These are phyloP conservation scores for Crotalaria pallida DNA, from an alignment of 306 rosid species.

Conservation along the genomic window DNA sequence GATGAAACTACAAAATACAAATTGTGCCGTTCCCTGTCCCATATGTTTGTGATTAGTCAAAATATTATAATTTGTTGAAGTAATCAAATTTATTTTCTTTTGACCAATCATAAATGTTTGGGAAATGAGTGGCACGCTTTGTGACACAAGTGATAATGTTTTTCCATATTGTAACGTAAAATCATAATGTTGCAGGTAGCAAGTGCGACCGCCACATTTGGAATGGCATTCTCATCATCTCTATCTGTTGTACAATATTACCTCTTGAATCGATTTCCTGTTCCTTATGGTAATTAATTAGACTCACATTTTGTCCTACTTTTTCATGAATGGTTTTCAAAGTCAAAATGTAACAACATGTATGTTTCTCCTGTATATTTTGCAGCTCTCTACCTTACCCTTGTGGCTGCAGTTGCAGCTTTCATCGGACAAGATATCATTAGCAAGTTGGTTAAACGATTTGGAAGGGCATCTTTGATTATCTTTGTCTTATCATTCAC, in stretches of 20 bases:
- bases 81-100: no score
- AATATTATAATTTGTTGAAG: no score
- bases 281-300: slow-evolving; percentile 58
- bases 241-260: slow-evolving; percentile 80
- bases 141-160: no score
- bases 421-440: slow-evolving; percentile 59
- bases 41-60: no score
- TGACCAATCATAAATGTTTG: no score
- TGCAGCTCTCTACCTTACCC: slow-evolving; percentile 54
- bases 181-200: slow-evolving; percentile 51
- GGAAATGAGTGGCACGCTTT: no score
- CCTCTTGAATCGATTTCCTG: slow-evolving; percentile 74
- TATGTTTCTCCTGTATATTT: slow-evolving; percentile 9
- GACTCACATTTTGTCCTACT: neutral
- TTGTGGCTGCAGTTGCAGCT: slow-evolving; percentile 59
- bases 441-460: slow-evolving; percentile 42
- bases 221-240: slow-evolving; percentile 78
- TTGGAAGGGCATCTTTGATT: slow-evolving; percentile 70
- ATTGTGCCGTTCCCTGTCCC: no score
- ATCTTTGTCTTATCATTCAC: slow-evolving; percentile 57
- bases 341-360: neutral
- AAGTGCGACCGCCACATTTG: slow-evolving; percentile 82
- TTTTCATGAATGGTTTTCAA: neutral
- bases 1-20: neutral
- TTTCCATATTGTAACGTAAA: no score